Evolutionary conservation across 1,139 yeast species (phyloP), one percentile per base, ranked within the genome.

Genomic region (Oligophagozyma castellii): DNA sequence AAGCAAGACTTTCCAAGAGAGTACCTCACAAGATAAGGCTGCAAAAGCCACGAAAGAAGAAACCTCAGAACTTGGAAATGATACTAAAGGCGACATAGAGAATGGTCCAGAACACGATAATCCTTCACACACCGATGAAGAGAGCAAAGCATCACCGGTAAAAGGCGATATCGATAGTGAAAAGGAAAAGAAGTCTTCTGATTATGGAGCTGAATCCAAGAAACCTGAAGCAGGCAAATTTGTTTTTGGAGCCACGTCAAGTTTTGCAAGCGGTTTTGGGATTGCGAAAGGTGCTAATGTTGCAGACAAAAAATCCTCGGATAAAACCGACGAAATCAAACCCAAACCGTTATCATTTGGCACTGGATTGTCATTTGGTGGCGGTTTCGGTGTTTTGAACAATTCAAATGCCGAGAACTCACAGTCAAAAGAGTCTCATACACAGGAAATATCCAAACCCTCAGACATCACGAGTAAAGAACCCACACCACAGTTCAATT

Each of bases 321-420:
- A 18, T 18, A 18, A 18, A 18, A 18, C 22, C 12, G 32, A 29
- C 5, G 22, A 12, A 6, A 23, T 19, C 7, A 13, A 31, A 3
- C 8, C 26, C 6, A 44, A 42, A 31, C 36, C 44, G 8, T 40
- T 37, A 31, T 36, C 48, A 14, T 46, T 47, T 32, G 53, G 55
- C 2, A 44, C 54, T 3, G 53, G 53, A 2, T 41, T 50, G 7
- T 46, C 55, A 11, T 50, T 51, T 36, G 55, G 54, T 25, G 39
- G 46, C 19, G 55, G 55, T 4, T 50, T 50, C 34, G 38, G 35
- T 23, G 45, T 49, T 3, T 31, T 49, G 24, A 24, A n/a, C n/a
- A 14, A 14, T 11, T 24, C 27, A 15, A 14, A 14, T 16, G 25
- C 20, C 12, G 16, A 11, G 14, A 7, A 26, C 20, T 4, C 16